phyloP scores from a whole-genome alignment of 1,139 yeast species.

The Saccharomyces hybrid region DNA sequence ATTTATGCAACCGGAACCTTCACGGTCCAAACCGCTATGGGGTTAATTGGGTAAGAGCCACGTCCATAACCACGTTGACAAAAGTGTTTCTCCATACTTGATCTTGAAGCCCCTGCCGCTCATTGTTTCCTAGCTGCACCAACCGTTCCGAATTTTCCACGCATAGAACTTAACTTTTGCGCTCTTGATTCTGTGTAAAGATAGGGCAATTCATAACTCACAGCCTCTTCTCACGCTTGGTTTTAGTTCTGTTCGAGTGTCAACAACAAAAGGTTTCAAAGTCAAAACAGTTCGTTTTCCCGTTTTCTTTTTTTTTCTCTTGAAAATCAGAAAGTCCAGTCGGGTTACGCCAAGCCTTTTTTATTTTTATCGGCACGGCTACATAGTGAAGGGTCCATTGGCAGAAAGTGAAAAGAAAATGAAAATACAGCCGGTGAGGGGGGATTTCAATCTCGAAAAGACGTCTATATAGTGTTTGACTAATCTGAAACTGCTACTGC shows the following conservation, averaged over 20 bases:
- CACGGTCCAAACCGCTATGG: no score
- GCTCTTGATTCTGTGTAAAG: neutral
- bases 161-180: no score
- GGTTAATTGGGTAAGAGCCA: no score
- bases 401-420: neutral
- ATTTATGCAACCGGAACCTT: neutral
- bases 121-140: no score
- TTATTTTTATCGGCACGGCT: conserved; percentile 1
- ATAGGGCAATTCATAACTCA: neutral
- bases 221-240: neutral
- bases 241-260: neutral
- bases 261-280: neutral
- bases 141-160: no score
- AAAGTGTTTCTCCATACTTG: no score
- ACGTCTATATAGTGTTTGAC: neutral
- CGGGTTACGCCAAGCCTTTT: neutral
- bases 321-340: neutral
- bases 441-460: neutral
- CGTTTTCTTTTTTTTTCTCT: neutral
- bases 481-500: neutral
- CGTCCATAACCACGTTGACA: no score
- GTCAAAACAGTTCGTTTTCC: neutral
- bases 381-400: neutral
- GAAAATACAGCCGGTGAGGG: neutral
- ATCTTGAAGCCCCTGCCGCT: no score